A percentile compares a stretch with the other conserved stretches of the same genome.
Evolutionary conservation across 768 basidiomycete species (phyloP).

Genomic region (Russula ochroleuca): DNA sequence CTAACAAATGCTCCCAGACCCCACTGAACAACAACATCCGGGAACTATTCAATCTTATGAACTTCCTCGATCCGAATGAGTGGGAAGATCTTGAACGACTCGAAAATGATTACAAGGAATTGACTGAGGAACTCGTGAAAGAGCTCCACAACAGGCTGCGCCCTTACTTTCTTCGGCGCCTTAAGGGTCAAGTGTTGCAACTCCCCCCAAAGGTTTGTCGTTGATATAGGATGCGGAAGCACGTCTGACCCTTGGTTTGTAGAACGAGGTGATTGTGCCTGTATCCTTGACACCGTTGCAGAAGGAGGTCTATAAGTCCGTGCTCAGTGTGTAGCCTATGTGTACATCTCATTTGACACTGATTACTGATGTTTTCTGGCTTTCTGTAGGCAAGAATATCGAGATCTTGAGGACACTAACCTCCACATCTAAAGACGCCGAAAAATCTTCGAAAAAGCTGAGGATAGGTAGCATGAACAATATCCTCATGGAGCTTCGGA

Average conservation of each 20-base stretch:
- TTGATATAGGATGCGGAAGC: not conserved
- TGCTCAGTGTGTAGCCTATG: slow-evolving; percentile 54
- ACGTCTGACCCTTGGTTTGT: slow-evolving; percentile 2
- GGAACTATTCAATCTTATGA: slow-evolving; percentile 95
- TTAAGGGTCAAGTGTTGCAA: slow-evolving; percentile 89
- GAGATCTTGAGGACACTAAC: slow-evolving; percentile 60
- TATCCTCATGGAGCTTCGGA: slow-evolving; percentile 82
- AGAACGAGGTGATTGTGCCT: slow-evolving; percentile 92
- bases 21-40: slow-evolving; percentile 96
- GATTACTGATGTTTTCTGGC: slow-evolving; percentile 15
- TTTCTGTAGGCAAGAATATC: slow-evolving; percentile 58
- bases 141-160: slow-evolving; percentile 72
- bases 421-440: slow-evolving; percentile 37
- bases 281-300: slow-evolving; percentile 84
- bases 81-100: slow-evolving; percentile 75
- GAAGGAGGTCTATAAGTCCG: slow-evolving; percentile 81
- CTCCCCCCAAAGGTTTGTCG: slow-evolving; percentile 79
- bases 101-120: slow-evolving; percentile 67
- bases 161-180: slow-evolving; percentile 89
- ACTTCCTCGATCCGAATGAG: slow-evolving; percentile 78
- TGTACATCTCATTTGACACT: slow-evolving; percentile 16
- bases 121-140: slow-evolving; percentile 76
- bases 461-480: slow-evolving; percentile 67
- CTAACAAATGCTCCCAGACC: slow-evolving; percentile 46
- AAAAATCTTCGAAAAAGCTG: slow-evolving; percentile 31